phyloP scores from a whole-genome alignment of 169 alveolate genomes.

The Plasmodium yoelii region DNA sequence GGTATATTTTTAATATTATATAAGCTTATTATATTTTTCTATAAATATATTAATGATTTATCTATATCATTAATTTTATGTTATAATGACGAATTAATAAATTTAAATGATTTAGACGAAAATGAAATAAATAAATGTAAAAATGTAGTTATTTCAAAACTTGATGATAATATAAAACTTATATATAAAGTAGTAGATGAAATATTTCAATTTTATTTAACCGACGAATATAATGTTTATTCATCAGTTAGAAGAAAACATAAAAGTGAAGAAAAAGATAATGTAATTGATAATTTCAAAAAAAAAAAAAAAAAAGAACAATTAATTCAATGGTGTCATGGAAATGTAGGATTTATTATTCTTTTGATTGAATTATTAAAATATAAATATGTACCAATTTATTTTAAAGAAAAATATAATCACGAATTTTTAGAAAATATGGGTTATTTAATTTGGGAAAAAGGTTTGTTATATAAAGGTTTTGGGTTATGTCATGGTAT shows the following conservation, averaged over 20 bases:
- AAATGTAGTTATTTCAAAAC: constrained; percentile 3
- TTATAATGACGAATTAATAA: neutral
- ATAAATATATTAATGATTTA: constrained; percentile 19
- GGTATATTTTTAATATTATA: constrained; percentile 49
- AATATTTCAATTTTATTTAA: constrained; percentile 22
- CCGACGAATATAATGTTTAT: constrained; percentile 40
- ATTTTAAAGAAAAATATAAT: constrained; percentile 31
- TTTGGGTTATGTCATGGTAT: constrained; percentile 68
- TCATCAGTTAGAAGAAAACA: constrained; percentile 29
- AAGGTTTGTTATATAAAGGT: constrained; percentile 58
- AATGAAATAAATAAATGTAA: neutral
- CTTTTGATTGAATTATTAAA: constrained; percentile 46
- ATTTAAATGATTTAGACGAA: neutral
- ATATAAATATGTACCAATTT: constrained; percentile 21
- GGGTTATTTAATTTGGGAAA: constrained; percentile 53
- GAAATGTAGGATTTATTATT: constrained; percentile 51
- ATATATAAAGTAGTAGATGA: constrained; percentile 63
- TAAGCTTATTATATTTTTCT: constrained; percentile 36
- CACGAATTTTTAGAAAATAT: constrained; percentile 28
- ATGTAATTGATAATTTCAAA: no score
- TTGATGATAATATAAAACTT: constrained; percentile 20
- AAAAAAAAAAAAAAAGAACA: constrained; percentile 16
- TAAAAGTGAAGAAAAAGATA: neutral
- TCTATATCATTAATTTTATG: constrained; percentile 12
- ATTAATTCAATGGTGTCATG: constrained; percentile 72